A percentile compares a stretch with the other conserved stretches of the same genome.
These are phyloP conservation scores for Penicillium sp. DNA, from an alignment of 2,329 filamentous ascomycete species.

Conservation along the genomic window DNA sequence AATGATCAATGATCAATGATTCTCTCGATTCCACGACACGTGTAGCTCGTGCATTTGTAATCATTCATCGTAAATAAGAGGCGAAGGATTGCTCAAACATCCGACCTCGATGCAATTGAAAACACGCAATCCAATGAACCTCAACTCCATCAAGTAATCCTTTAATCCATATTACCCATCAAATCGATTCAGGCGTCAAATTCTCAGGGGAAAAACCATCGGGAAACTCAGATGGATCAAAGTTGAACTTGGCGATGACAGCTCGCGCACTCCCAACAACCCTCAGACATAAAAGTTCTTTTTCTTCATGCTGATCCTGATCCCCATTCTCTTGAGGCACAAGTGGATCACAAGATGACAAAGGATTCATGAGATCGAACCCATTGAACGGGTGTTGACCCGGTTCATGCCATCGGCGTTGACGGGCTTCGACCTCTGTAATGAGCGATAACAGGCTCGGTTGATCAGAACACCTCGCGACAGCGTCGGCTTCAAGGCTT, in stretches of 20 bases:
- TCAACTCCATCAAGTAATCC: not conserved
- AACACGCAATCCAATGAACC: constrained; percentile 1
- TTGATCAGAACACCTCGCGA: constrained; percentile 28
- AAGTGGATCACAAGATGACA: not conserved
- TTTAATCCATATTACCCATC: not conserved
- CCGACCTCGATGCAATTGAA: not conserved
- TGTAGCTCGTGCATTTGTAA: not conserved
- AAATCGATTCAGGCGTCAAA: not conserved
- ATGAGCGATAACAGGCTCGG: constrained; percentile 40
- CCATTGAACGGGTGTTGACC: constrained; percentile 20
- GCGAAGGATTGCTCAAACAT: not conserved
- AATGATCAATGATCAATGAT: constrained; percentile 20
- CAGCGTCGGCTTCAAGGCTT: constrained; percentile 21
- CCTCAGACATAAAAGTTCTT: constrained; percentile 34
- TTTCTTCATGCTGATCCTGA: constrained; percentile 22
- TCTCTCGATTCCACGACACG: not conserved
- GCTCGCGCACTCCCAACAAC: constrained; percentile 34
- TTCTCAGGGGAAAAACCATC: constrained; percentile 19
- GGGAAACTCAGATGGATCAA: constrained; percentile 36
- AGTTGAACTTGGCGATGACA: constrained; percentile 36
- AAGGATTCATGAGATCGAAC: constrained; percentile 9
- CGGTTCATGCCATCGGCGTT: constrained; percentile 42
- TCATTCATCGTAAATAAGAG: not conserved
- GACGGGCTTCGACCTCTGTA: constrained; percentile 42
- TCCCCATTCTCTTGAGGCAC: not conserved